phyloP scores from a whole-genome alignment of 352 stramenopile species.

The Phytophthora meadii region DNA sequence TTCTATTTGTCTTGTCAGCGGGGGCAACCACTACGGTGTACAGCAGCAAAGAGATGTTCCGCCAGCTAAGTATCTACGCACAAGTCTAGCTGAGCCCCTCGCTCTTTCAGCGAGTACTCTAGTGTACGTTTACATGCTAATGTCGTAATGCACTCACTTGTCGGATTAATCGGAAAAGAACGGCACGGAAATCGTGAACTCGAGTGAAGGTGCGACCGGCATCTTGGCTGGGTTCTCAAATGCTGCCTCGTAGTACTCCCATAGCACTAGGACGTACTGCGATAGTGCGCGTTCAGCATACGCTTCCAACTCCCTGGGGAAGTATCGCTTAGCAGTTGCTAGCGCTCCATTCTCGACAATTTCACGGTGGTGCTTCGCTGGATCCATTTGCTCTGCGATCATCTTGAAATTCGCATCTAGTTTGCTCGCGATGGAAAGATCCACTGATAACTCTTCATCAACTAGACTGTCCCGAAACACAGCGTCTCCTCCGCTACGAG shows the following conservation, averaged over 20 bases:
- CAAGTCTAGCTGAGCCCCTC: constrained; percentile 46
- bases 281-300: constrained; percentile 75
- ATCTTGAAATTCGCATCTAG: constrained; percentile 89
- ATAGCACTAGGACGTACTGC: constrained; percentile 84
- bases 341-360: constrained; percentile 6
- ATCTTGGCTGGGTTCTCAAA: constrained; percentile 59
- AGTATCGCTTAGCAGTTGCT: constrained; percentile 50
- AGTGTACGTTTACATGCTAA: constrained; percentile 31
- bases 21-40: constrained; percentile 75
- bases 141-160: constrained; percentile 33
- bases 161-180: constrained; percentile 66
- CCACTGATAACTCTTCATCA: constrained; percentile 83
- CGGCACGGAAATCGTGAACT: constrained; percentile 83
- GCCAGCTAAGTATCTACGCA: constrained; percentile 77
- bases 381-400: constrained; percentile 78
- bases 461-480: constrained; percentile 81
- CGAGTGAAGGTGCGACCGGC: constrained; percentile 68
- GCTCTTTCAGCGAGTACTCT: constrained; percentile 20
- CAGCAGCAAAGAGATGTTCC: constrained; percentile 80
- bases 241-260: constrained; percentile 83
- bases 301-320: constrained; percentile 66
- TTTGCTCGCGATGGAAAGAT: constrained; percentile 84
- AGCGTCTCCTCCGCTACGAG: constrained; percentile 45
- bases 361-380: constrained; percentile 10
- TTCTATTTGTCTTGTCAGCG: constrained; percentile 47